These are phyloP conservation scores for Prunus armeniaca DNA, from an alignment of 306 rosid species.

Conservation along the genomic window DNA sequence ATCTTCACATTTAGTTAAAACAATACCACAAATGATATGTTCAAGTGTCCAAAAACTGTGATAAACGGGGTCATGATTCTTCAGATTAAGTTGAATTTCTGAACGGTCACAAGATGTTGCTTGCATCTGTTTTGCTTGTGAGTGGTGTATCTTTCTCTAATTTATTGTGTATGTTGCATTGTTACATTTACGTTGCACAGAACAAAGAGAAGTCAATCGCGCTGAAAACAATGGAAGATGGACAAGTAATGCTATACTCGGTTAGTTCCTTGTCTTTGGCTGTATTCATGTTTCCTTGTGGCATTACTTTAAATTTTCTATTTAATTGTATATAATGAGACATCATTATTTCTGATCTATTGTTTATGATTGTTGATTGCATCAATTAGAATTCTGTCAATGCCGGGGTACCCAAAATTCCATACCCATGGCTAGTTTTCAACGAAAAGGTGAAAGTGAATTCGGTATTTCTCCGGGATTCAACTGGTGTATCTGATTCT, in stretches of 20 bases:
- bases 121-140: slow-evolving; percentile 1
- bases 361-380: slow-evolving; percentile 13
- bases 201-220: slow-evolving; percentile 78
- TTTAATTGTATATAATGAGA: slow-evolving; percentile 22
- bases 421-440: slow-evolving; percentile 94
- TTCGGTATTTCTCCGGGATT: slow-evolving; percentile 91
- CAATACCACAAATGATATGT: not conserved
- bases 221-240: slow-evolving; percentile 94
- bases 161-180: not conserved
- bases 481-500: slow-evolving; percentile 86
- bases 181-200: slow-evolving; percentile 42
- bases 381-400: slow-evolving; percentile 73
- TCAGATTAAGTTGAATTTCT: slow-evolving; percentile 6
- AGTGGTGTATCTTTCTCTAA: slow-evolving; percentile 5
- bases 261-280: slow-evolving; percentile 28
- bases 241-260: slow-evolving; percentile 56
- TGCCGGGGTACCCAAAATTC: slow-evolving; percentile 70
- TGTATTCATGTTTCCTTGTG: slow-evolving; percentile 1
- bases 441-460: slow-evolving; percentile 95
- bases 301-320: slow-evolving; percentile 8
- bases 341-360: slow-evolving; percentile 18
- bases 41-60: slow-evolving; percentile 6
- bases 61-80: not conserved
- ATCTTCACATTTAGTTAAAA: not conserved
- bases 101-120: not conserved